A percentile compares a stretch with the other conserved stretches of the same genome.
Evolutionary conservation across 139 green algal genomes (phyloP).

Genomic region (Chlamydomonas incerta): DNA sequence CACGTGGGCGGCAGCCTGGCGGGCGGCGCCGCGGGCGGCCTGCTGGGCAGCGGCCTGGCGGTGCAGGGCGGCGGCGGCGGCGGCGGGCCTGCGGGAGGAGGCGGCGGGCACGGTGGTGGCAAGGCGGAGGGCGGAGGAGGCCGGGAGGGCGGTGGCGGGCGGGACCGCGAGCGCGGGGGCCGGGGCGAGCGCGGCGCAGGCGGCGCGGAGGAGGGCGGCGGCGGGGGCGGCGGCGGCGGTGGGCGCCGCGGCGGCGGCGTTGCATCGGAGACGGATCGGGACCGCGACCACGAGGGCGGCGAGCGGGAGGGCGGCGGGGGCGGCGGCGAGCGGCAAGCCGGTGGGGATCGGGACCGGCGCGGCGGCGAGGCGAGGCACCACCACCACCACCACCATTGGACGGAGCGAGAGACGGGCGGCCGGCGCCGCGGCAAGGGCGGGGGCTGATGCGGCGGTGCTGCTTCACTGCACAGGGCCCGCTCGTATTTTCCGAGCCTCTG

Average conservation of each 20-base stretch:
- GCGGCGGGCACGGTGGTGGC: neutral
- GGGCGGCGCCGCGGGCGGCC: neutral
- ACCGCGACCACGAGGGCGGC: slow-evolving; percentile 6
- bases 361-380: neutral
- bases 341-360: slow-evolving; percentile 9
- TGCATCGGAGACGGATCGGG: neutral
- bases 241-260: neutral
- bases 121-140: neutral
- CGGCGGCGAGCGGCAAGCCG: neutral
- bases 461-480: too few relatives aligned
- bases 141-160: neutral
- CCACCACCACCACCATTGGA: slow-evolving; percentile 1
- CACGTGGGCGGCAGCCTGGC: neutral
- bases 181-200: neutral
- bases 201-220: neutral
- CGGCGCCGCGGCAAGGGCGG: slow-evolving; percentile 13
- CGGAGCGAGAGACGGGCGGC: neutral
- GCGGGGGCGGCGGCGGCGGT: neutral
- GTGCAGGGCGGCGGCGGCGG: neutral
- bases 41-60: too few relatives aligned
- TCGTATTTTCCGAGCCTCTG: too few relatives aligned
- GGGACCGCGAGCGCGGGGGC: neutral
- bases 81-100: neutral
- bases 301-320: neutral
- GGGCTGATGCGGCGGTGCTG: neutral